These are phyloP conservation scores for Schizochytrium sp. DNA, from an alignment of 108 stramenopile genomes.

Conservation along the genomic window DNA sequence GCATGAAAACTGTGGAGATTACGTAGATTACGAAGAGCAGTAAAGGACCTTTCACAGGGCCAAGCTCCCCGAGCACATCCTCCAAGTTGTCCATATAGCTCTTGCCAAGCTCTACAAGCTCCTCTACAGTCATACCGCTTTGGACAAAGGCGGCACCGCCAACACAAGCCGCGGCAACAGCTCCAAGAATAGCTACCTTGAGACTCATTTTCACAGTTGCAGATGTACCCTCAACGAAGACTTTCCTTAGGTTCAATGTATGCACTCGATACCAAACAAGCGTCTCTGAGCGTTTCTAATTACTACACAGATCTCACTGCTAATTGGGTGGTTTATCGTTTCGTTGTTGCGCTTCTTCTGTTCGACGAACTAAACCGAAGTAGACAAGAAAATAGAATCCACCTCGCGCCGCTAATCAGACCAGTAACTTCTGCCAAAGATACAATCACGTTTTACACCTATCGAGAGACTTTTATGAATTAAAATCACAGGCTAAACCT, in stretches of 20 bases:
- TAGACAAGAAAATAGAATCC: too few relatives aligned
- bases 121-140: slow-evolving; percentile 26
- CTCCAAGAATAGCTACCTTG: background rate
- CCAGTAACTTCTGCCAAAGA: too few relatives aligned
- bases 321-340: too few relatives aligned
- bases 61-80: slow-evolving; percentile 25
- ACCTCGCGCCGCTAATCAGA: too few relatives aligned
- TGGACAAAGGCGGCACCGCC: background rate
- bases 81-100: slow-evolving; percentile 56
- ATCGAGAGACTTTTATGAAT: too few relatives aligned
- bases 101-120: background rate
- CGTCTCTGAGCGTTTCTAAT: background rate
- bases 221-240: background rate
- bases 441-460: too few relatives aligned
- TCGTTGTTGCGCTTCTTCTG: too few relatives aligned
- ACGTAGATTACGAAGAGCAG: slow-evolving; percentile 39
- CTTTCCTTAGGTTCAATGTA: background rate
- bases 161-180: background rate
- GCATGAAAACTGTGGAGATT: slow-evolving; percentile 52
- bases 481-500: too few relatives aligned
- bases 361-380: too few relatives aligned
- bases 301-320: too few relatives aligned
- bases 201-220: background rate
- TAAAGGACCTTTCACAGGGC: slow-evolving; percentile 17
- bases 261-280: background rate